Percentiles rank a stretch among this genome's conserved stretches.
Conservation (phyloP, 495 filamentous ascomycete species). For the Penicillium desertorum region DNA sequence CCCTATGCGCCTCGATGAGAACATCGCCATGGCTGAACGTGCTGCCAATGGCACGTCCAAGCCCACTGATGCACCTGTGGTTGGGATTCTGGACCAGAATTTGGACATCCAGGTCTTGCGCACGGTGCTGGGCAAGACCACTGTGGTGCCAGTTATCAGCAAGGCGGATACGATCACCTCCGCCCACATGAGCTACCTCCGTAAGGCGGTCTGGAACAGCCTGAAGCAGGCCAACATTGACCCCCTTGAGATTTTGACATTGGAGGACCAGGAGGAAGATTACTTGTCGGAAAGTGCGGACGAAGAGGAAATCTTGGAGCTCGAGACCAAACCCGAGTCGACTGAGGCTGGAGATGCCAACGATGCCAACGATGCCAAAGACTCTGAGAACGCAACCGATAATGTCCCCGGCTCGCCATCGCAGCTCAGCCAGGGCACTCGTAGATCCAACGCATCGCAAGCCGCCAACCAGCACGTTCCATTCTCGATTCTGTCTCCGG, state of each 20-base stretch:
- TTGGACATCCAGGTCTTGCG: constrained; percentile 89
- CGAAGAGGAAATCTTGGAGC: constrained; percentile 37
- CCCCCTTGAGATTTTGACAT: constrained; percentile 78
- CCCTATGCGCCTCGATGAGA: constrained; percentile 79
- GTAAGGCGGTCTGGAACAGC: constrained; percentile 84
- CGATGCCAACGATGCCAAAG: constrained; percentile 7
- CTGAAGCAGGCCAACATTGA: constrained; percentile 85
- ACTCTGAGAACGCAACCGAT: constrained; percentile 8
- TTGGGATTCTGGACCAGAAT: constrained; percentile 78
- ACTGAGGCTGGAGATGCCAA: constrained; percentile 33
- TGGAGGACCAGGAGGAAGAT: constrained; percentile 71
- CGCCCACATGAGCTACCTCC: constrained; percentile 89
- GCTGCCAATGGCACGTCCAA: constrained; percentile 58
- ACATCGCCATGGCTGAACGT: constrained; percentile 65
- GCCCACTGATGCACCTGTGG: constrained; percentile 43
- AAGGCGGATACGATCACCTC: constrained; percentile 96
- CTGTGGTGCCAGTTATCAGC: constrained; percentile 91
- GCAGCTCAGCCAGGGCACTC: constrained; percentile 23
- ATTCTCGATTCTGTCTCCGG: constrained; percentile 90
- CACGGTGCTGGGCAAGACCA: constrained; percentile 89
- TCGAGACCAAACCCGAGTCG: constrained; percentile 32
- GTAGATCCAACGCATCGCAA: constrained; percentile 25
- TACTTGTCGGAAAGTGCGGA: constrained; percentile 61
- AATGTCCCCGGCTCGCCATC: constrained; percentile 5
- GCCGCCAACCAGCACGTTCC: constrained; percentile 57